Percentiles rank a stretch among this genome's conserved stretches.
phyloP scores from a whole-genome alignment of 768 basidiomycete genomes.

The Fibroporia radiculosa region DNA sequence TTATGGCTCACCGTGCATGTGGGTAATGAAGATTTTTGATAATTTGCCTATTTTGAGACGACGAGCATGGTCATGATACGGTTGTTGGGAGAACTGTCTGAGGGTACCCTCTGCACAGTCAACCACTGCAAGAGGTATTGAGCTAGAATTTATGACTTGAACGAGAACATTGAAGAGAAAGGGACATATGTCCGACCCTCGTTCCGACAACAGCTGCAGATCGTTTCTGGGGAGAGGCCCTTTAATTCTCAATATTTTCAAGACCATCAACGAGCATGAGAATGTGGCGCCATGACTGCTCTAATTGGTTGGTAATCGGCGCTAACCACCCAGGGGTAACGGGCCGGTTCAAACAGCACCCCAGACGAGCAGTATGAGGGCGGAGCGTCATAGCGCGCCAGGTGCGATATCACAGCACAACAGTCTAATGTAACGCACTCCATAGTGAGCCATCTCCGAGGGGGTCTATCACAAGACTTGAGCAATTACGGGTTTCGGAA shows the following conservation, averaged over 20 bases:
- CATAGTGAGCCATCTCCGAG: slow-evolving; percentile 49
- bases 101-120: slow-evolving; percentile 80
- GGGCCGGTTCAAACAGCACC: too few relatives aligned
- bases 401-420: not conserved
- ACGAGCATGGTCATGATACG: slow-evolving; percentile 22
- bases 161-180: too few relatives aligned
- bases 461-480: slow-evolving; percentile 59
- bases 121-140: slow-evolving; percentile 44
- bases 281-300: too few relatives aligned
- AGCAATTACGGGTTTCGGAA: slow-evolving; percentile 64
- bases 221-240: too few relatives aligned
- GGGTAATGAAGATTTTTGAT: slow-evolving; percentile 72
- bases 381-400: slow-evolving; percentile 3
- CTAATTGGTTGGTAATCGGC: too few relatives aligned
- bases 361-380: not conserved
- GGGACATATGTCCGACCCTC: too few relatives aligned
- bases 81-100: slow-evolving; percentile 57
- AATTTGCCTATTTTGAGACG: slow-evolving; percentile 39
- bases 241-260: too few relatives aligned
- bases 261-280: too few relatives aligned
- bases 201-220: too few relatives aligned
- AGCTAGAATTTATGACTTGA: too few relatives aligned
- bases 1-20: slow-evolving; percentile 75
- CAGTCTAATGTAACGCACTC: slow-evolving; percentile 41
- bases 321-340: too few relatives aligned